Percentiles rank a stretch among this genome's conserved stretches.
phyloP scores from a whole-genome alignment of 495 filamentous ascomycete genomes.

The Neurospora cerealis region DNA sequence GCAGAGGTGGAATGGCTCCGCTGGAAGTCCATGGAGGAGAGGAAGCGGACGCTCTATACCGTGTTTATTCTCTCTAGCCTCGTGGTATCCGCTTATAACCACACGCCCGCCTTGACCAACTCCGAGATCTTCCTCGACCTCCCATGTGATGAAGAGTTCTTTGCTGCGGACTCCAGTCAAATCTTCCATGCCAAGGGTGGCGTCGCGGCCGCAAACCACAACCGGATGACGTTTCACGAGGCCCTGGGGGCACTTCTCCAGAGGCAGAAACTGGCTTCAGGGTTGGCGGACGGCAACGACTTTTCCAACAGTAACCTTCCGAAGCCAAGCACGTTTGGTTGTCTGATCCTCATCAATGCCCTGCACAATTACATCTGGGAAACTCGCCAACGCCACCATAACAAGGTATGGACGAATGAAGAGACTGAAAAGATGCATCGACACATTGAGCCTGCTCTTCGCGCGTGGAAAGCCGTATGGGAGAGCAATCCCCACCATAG shows the following conservation, averaged over 20 bases:
- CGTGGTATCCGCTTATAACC: constrained; percentile 85
- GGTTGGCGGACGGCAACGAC: constrained; percentile 31
- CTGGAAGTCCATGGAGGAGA: constrained; percentile 84
- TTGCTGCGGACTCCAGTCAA: constrained; percentile 70
- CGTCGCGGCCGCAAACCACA: constrained; percentile 51
- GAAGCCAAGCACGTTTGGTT: constrained; percentile 88
- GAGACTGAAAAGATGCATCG: constrained; percentile 95
- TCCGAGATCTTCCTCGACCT: constrained; percentile 88
- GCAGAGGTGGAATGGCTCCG: constrained; percentile 69
- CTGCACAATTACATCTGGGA: constrained; percentile 99
- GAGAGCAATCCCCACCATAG: constrained; percentile 78
- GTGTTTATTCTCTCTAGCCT: constrained; percentile 88
- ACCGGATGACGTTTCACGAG: constrained; percentile 57
- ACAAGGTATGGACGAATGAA: constrained; percentile 79
- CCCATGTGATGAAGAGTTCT: constrained; percentile 90
- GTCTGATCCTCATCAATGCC: constrained; percentile 86
- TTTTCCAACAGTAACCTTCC: constrained; percentile 51
- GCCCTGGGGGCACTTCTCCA: constrained; percentile 74
- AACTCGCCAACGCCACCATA: constrained; percentile 82
- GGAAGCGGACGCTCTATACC: constrained; percentile 87
- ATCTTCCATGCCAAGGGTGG: constrained; percentile 74
- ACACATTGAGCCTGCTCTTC: constrained; percentile 88
- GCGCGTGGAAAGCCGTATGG: constrained; percentile 95
- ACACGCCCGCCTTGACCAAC: constrained; percentile 82
- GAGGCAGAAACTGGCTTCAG: constrained; percentile 31